Evolutionary conservation across 208 protist genomes (phyloP).

Genomic region (Acanthamoeba polyphaga): DNA sequence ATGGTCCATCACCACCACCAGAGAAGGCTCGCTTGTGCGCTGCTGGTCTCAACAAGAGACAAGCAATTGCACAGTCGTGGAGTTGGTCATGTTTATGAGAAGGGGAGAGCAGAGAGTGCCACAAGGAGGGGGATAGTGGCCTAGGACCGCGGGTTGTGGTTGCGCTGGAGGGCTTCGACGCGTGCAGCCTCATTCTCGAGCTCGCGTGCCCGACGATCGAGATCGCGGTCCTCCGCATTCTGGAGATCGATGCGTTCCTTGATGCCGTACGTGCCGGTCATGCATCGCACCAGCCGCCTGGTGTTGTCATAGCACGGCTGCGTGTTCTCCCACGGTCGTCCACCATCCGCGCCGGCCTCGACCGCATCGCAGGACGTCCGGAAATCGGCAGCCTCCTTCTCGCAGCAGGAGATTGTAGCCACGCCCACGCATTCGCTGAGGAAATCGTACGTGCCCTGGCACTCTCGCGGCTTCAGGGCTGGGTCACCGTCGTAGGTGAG

Average conservation of each 20-base stretch:
- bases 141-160: not conserved
- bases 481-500: not conserved
- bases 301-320: not conserved
- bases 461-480: not conserved
- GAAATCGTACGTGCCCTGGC: conserved; percentile 10
- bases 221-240: conserved; percentile 23
- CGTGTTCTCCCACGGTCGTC: not conserved
- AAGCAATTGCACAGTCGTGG: not conserved
- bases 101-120: too few species aligned
- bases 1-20: not conserved
- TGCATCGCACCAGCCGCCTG: not conserved
- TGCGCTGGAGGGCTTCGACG: not conserved
- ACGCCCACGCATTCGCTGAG: conserved; percentile 3
- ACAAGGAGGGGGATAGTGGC: not conserved
- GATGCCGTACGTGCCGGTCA: conserved; percentile 34
- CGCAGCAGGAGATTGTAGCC: not conserved
- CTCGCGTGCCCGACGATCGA: not conserved
- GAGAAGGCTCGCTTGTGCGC: too few species aligned
- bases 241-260: conserved; percentile 48
- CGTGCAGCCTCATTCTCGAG: not conserved
- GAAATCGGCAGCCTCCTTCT: conserved; percentile 9
- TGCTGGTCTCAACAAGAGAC: too few species aligned
- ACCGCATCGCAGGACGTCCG: not conserved
- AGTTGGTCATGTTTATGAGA: too few species aligned
- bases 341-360: not conserved